Conservation (phyloP, 805 yeast species). For the Candida vartiovaarae region DNA sequence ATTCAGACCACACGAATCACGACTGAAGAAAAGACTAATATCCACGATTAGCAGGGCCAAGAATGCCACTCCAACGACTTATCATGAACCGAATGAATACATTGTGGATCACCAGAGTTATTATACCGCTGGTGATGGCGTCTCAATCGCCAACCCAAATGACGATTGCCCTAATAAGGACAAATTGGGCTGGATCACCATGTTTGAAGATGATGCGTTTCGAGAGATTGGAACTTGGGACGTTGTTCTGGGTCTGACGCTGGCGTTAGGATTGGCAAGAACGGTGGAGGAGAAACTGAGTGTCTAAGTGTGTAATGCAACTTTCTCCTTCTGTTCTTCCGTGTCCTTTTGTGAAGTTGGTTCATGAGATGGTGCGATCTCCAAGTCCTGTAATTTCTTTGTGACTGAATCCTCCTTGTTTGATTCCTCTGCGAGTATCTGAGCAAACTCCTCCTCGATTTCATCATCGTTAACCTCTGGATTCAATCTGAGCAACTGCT, state of each 20-base stretch:
- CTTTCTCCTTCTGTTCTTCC: constrained; percentile 2
- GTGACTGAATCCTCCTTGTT: constrained; percentile 6
- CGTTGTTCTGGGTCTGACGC: constrained; percentile 42
- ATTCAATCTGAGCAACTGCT: constrained; percentile 22
- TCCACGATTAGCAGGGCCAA: constrained; percentile 21
- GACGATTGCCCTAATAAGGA: constrained; percentile 58
- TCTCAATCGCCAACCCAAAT: constrained; percentile 36
- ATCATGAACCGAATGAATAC: neutral
- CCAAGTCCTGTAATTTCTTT: constrained; percentile 20
- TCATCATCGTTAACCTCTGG: constrained; percentile 21
- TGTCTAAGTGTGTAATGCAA: neutral
- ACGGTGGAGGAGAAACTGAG: constrained; percentile 19
- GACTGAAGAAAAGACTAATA: constrained; percentile 32
- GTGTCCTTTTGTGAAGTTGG: neutral
- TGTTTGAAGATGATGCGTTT: constrained; percentile 40
- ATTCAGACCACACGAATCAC: constrained; percentile 24
- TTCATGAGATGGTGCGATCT: constrained; percentile 14
- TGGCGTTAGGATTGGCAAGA: constrained; percentile 42
- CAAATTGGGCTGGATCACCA: constrained; percentile 60
- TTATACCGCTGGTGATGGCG: constrained; percentile 47
- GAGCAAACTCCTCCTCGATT: constrained; percentile 33
- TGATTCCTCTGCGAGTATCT: constrained; percentile 21
- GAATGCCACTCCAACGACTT: neutral
- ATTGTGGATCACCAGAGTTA: constrained; percentile 3
- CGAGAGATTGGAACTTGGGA: constrained; percentile 44